These are phyloP conservation scores for Silene vulgaris DNA, from an alignment of 179 eudicot species.

Conservation along the genomic window DNA sequence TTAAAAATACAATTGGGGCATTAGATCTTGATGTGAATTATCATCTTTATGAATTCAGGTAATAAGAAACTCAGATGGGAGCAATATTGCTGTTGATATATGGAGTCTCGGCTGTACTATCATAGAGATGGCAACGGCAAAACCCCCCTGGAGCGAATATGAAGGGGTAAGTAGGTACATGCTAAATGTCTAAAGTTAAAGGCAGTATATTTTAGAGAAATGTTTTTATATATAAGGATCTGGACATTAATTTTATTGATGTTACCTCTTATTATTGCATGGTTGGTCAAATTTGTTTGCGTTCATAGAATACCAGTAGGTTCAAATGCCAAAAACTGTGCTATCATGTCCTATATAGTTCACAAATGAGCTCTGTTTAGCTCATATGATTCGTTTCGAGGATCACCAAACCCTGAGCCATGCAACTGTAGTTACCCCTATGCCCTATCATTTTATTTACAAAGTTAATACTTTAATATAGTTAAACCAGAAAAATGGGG, in stretches of 20 bases:
- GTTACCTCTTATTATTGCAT: too few species aligned
- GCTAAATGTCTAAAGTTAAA: neutral
- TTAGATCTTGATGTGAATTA: neutral
- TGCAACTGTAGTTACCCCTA: too few species aligned
- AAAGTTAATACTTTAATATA: neutral
- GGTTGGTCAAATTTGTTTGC: too few species aligned
- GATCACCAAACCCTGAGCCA: too few species aligned
- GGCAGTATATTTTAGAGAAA: neutral
- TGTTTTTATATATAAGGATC: neutral
- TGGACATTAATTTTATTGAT: too few species aligned
- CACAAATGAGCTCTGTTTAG: too few species aligned
- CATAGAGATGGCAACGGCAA: conserved; percentile 86
- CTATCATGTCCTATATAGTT: too few species aligned
- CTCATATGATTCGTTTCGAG: too few species aligned
- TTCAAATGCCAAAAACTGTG: too few species aligned
- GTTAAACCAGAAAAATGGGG: neutral
- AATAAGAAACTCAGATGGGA: conserved; percentile 66
- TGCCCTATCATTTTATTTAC: too few species aligned
- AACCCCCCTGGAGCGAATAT: conserved; percentile 96
- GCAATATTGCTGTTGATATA: conserved; percentile 80
- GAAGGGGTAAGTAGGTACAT: conserved; percentile 69
- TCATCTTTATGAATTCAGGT: conserved; percentile 42
- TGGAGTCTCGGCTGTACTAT: conserved; percentile 99
- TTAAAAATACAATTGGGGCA: neutral
- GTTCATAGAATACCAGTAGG: too few species aligned